A percentile compares a stretch with the other conserved stretches of the same genome.
These are phyloP conservation scores for Globisporangium mamillatum DNA, from an alignment of 352 stramenopile genomes.

Conservation along the genomic window DNA sequence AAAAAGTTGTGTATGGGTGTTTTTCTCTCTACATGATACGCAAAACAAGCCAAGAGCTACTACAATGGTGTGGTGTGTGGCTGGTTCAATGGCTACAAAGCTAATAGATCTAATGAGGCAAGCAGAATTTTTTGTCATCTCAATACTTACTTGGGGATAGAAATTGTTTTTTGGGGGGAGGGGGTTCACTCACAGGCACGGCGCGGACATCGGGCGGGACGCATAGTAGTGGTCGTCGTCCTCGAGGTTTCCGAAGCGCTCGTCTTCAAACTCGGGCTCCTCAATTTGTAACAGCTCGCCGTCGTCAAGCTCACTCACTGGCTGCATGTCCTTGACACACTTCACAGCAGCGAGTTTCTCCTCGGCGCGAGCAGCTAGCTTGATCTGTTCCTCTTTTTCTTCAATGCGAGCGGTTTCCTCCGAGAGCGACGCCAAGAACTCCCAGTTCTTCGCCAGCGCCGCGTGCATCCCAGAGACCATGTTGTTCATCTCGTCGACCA, in stretches of 20 bases:
- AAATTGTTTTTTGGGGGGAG: background rate
- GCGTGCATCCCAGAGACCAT: conserved; percentile 13
- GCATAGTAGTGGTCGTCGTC: conserved; percentile 22
- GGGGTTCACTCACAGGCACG: conserved; percentile 13
- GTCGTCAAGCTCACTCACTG: conserved; percentile 6
- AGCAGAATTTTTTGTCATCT: background rate
- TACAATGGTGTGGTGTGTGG: background rate
- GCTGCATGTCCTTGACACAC: background rate
- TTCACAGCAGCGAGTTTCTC: background rate
- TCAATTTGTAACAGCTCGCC: conserved; percentile 5
- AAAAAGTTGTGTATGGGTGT: background rate
- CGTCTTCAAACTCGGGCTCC: conserved; percentile 15
- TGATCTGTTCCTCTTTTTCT: background rate
- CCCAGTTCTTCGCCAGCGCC: conserved; percentile 16
- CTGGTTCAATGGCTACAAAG: background rate
- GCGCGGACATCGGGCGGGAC: conserved; percentile 17
- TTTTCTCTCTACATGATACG: background rate
- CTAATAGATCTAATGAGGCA: background rate
- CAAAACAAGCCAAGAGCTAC: background rate
- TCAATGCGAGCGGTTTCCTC: background rate
- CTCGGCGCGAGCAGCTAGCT: background rate
- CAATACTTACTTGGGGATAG: conserved; percentile 9
- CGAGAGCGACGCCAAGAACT: conserved; percentile 17
- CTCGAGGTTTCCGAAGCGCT: conserved; percentile 13
- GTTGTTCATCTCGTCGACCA: conserved; percentile 21